These are phyloP conservation scores for Gossypium australe DNA, from an alignment of 345 rosid species.

Conservation along the genomic window DNA sequence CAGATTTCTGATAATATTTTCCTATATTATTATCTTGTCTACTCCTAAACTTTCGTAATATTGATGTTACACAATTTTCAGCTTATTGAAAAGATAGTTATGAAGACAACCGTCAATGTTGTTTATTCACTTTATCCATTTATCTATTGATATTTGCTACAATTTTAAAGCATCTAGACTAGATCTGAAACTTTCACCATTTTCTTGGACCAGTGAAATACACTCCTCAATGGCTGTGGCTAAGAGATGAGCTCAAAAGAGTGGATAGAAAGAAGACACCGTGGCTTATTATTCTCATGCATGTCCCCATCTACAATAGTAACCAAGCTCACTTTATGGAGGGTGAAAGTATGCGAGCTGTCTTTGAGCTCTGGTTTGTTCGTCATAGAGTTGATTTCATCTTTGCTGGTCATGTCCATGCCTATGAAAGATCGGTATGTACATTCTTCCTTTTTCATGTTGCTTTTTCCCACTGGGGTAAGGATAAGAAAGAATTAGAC, in stretches of 20 bases:
- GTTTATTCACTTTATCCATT: not conserved
- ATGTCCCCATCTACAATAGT: conserved; percentile 43
- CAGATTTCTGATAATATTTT: no score
- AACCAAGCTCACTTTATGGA: conserved; percentile 49
- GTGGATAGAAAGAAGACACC: conserved; percentile 53
- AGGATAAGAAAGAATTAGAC: not conserved
- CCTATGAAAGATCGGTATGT: conserved; percentile 54
- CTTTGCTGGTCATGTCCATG: conserved; percentile 60
- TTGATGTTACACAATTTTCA: not conserved
- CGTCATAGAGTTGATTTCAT: conserved; percentile 40
- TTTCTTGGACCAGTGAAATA: conserved; percentile 34
- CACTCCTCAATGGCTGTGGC: conserved; percentile 55
- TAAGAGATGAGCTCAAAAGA: conserved; percentile 37
- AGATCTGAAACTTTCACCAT: not conserved
- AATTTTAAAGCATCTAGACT: not conserved
- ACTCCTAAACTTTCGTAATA: not conserved
- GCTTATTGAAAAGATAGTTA: not conserved
- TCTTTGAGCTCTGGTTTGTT: conserved; percentile 46
- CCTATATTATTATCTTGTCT: not conserved
- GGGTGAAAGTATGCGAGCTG: conserved; percentile 54
- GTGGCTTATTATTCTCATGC: conserved; percentile 56
- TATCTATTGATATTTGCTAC: not conserved
- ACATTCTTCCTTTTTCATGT: conserved; percentile 11
- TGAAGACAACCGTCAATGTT: not conserved
- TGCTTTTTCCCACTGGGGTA: not conserved